phyloP scores from a whole-genome alignment of 148 eudicot genomes.

The Suaeda aralocaspica region DNA sequence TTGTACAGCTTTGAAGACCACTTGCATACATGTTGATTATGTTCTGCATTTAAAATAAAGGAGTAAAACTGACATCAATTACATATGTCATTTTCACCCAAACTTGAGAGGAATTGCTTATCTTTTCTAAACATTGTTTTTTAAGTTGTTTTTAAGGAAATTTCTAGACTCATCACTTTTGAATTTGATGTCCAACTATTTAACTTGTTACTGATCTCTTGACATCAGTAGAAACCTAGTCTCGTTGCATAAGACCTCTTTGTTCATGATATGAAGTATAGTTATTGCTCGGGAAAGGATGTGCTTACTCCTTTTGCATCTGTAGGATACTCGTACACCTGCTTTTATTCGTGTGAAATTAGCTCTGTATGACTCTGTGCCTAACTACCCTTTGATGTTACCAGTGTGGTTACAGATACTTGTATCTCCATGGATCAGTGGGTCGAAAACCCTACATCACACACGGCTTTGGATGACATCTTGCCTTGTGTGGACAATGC shows the following conservation, averaged over 20 bases:
- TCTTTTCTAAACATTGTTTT: background rate
- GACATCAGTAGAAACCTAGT: background rate
- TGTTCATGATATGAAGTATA: background rate
- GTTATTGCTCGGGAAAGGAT: background rate
- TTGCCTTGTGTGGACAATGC: slow-evolving; percentile 73
- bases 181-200: background rate
- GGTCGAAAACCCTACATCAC: slow-evolving; percentile 71
- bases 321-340: background rate
- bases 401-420: slow-evolving; percentile 77
- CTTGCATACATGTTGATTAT: too few relatives aligned
- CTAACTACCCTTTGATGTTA: slow-evolving; percentile 5
- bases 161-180: background rate
- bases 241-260: background rate
- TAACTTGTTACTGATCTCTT: background rate
- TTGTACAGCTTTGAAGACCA: too few relatives aligned
- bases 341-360: background rate
- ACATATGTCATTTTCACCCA: too few relatives aligned
- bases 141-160: background rate
- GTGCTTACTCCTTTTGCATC: background rate
- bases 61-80: too few relatives aligned
- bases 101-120: too few relatives aligned
- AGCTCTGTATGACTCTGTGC: background rate
- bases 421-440: slow-evolving; percentile 88
- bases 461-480: slow-evolving; percentile 75
- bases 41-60: too few relatives aligned